These are phyloP conservation scores for Decorospora gaudefroyi DNA, from an alignment of 2,329 filamentous ascomycete genomes.

Conservation along the genomic window DNA sequence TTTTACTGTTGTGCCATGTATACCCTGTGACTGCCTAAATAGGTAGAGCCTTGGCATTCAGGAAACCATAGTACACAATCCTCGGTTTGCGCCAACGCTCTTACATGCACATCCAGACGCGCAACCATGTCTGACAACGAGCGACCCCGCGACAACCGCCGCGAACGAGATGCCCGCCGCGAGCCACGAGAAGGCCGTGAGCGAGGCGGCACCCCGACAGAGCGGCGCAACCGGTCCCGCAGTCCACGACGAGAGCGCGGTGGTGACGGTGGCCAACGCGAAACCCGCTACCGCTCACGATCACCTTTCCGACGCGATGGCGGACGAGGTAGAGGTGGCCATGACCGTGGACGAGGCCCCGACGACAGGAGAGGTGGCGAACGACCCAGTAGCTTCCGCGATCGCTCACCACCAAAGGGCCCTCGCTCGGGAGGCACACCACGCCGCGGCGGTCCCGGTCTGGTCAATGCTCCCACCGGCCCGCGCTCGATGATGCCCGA, in stretches of 20 bases:
- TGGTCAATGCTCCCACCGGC: conserved; percentile 16
- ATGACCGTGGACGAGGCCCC: conserved; percentile 18
- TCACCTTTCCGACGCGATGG: conserved; percentile 32
- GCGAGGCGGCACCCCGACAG: conserved; percentile 30
- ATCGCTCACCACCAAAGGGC: conserved; percentile 32
- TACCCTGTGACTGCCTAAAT: background rate
- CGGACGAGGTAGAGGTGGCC: conserved; percentile 15
- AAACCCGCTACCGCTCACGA: conserved; percentile 36
- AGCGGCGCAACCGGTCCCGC: conserved; percentile 41
- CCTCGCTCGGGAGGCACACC: conserved; percentile 26
- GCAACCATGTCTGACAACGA: conserved; percentile 33
- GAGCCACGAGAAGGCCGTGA: conserved; percentile 28
- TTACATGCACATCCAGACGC: conserved; percentile 6
- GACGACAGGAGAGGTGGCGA: conserved; percentile 20
- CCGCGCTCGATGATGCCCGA: conserved; percentile 9
- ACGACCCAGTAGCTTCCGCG: conserved; percentile 10
- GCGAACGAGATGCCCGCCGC: conserved; percentile 29
- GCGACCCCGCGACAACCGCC: conserved; percentile 27
- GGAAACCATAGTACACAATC: background rate
- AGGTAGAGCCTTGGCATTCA: conserved; percentile 15
- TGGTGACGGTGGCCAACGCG: conserved; percentile 28
- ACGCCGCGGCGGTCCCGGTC: conserved; percentile 11
- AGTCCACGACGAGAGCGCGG: conserved; percentile 42
- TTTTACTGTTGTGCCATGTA: too few species aligned
- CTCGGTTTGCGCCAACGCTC: conserved; percentile 8